Conservation (phyloP, 495 filamentous ascomycete genomes). For the Cudoniella acicularis region DNA sequence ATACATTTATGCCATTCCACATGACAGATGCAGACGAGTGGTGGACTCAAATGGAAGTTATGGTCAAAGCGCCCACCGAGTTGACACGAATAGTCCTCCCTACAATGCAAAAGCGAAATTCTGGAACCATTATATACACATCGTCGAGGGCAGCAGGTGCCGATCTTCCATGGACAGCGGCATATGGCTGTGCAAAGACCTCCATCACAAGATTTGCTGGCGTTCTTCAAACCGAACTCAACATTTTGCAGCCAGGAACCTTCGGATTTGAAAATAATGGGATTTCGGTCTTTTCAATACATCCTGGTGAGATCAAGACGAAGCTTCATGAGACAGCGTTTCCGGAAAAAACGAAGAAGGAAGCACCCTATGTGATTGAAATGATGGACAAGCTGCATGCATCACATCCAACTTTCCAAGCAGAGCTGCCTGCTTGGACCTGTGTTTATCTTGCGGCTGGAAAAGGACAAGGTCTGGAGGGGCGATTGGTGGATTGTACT, state of each 20-base stretch:
- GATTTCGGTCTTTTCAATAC: conserved; percentile 14
- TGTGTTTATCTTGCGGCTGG: conserved; percentile 18
- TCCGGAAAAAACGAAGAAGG: conserved; percentile 13
- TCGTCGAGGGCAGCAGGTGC: conserved; percentile 10
- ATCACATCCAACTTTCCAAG: conserved; percentile 8
- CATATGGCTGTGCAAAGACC: conserved; percentile 14
- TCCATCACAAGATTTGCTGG: conserved; percentile 15
- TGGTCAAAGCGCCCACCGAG: conserved; percentile 18
- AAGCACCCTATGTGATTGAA: conserved; percentile 18
- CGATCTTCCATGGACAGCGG: conserved; percentile 14
- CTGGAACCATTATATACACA: conserved; percentile 17
- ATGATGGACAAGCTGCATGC: conserved; percentile 11
- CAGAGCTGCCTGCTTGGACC: conserved; percentile 15
- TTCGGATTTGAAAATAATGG: conserved; percentile 9
- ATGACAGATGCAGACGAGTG: conserved; percentile 15
- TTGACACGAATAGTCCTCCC: conserved; percentile 13
- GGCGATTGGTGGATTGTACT: conserved; percentile 15
- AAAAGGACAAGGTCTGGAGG: conserved; percentile 9
- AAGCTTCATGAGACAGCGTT: conserved; percentile 13
- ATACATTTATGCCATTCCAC: conserved; percentile 17
- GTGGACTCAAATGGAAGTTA: conserved; percentile 17
- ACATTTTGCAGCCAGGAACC: conserved; percentile 7
- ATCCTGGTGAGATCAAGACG: conserved; percentile 16
- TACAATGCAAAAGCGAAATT: conserved; percentile 12
- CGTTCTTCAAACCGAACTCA: conserved; percentile 10